Conservation (phyloP, 2,329 filamentous ascomycete species). For the Penicillium sp. region DNA sequence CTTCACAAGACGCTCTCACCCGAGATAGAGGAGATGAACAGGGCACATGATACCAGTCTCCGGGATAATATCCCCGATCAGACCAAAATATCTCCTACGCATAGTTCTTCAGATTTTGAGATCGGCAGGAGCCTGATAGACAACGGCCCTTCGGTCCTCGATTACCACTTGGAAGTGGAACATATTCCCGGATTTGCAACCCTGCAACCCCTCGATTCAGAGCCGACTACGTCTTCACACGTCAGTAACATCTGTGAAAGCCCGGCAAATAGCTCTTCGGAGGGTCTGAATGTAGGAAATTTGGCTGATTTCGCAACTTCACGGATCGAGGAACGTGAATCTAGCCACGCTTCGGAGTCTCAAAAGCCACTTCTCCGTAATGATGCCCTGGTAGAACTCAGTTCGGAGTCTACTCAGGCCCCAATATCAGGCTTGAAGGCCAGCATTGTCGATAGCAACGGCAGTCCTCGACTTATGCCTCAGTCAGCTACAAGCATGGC, state of each 20-base stretch:
- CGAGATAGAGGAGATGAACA: neutral
- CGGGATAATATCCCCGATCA: neutral
- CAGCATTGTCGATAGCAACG: slow-evolving; percentile 37
- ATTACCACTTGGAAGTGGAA: slow-evolving; percentile 11
- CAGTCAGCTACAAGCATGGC: neutral
- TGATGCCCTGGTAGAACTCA: neutral
- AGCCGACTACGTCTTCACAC: neutral
- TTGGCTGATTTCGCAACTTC: neutral
- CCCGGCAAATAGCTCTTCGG: slow-evolving; percentile 1
- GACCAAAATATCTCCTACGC: neutral
- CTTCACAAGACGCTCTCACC: neutral
- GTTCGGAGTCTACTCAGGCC: neutral
- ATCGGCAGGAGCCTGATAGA: slow-evolving; percentile 1
- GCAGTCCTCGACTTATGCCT: slow-evolving; percentile 32
- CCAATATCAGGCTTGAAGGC: slow-evolving; percentile 9
- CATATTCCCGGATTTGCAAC: slow-evolving; percentile 7
- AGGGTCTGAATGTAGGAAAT: neutral
- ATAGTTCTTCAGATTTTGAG: neutral
- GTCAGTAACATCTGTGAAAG: neutral
- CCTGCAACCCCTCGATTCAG: slow-evolving; percentile 3
- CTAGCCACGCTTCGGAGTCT: slow-evolving; percentile 18
- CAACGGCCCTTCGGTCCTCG: slow-evolving; percentile 4
- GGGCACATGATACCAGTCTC: neutral
- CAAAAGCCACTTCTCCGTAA: slow-evolving; percentile 16
- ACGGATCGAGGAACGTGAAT: neutral